These are phyloP conservation scores for Colletotrichum abscissum DNA, from an alignment of 2,329 filamentous ascomycete genomes.

Conservation along the genomic window DNA sequence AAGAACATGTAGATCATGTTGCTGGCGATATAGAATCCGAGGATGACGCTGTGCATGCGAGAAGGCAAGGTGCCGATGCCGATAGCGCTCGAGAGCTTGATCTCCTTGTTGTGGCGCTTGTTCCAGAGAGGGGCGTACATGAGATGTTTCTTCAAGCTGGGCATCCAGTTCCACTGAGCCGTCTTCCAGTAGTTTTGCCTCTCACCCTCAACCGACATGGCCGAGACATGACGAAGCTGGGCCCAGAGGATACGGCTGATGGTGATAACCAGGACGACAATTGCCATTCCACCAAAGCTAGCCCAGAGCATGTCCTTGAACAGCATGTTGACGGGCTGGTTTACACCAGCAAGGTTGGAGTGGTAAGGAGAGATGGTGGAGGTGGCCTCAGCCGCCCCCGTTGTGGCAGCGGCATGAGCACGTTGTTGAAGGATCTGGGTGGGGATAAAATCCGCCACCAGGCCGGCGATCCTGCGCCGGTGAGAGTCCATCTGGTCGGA, in stretches of 20 bases:
- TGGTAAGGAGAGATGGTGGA: slow-evolving; percentile 67
- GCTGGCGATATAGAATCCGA: slow-evolving; percentile 67
- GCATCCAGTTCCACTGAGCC: slow-evolving; percentile 70
- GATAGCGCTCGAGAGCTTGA: slow-evolving; percentile 69
- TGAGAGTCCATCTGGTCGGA: slow-evolving; percentile 44
- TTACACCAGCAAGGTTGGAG: slow-evolving; percentile 69
- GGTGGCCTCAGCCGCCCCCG: slow-evolving; percentile 43
- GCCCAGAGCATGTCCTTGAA: slow-evolving; percentile 71
- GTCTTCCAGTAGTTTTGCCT: slow-evolving; percentile 70
- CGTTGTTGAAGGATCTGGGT: slow-evolving; percentile 47
- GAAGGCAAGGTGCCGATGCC: slow-evolving; percentile 74
- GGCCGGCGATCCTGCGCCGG: slow-evolving; percentile 43
- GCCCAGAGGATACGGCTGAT: slow-evolving; percentile 65
- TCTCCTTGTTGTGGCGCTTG: slow-evolving; percentile 76
- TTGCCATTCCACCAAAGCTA: slow-evolving; percentile 66
- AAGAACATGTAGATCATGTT: slow-evolving; percentile 73
- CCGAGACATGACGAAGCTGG: slow-evolving; percentile 68
- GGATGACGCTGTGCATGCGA: slow-evolving; percentile 69
- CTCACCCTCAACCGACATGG: slow-evolving; percentile 64
- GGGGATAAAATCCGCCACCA: slow-evolving; percentile 42
- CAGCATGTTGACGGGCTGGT: slow-evolving; percentile 66
- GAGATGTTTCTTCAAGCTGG: slow-evolving; percentile 70
- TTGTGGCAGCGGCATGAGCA: slow-evolving; percentile 36
- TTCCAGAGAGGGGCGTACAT: slow-evolving; percentile 72
- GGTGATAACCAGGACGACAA: slow-evolving; percentile 65